These are phyloP conservation scores for Fraxinus latifolia DNA, from an alignment of 305 asterid species.

Conservation along the genomic window DNA sequence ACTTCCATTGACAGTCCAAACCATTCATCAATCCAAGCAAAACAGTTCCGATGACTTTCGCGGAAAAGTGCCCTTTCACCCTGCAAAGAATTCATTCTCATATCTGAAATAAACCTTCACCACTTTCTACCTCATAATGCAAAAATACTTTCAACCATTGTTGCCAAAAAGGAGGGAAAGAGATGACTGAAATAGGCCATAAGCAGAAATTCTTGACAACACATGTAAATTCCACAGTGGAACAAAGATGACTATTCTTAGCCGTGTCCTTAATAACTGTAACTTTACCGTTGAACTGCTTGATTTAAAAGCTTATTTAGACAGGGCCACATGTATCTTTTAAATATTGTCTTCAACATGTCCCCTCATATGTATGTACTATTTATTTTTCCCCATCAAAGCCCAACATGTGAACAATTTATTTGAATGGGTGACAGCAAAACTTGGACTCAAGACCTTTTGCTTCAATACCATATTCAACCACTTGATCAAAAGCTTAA, in stretches of 20 bases:
- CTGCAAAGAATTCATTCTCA: conserved; percentile 31
- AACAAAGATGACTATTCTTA: background rate
- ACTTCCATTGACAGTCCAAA: conserved; percentile 56
- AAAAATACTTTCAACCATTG: background rate
- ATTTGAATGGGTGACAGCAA: background rate
- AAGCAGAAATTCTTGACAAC: background rate
- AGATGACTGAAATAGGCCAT: background rate
- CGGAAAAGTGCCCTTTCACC: conserved; percentile 87
- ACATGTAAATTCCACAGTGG: background rate
- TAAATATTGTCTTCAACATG: background rate
- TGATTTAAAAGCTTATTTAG: background rate
- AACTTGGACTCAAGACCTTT: background rate
- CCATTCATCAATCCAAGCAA: conserved; percentile 93
- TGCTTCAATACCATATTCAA: background rate
- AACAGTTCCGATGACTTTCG: conserved; percentile 75
- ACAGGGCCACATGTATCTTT: no score
- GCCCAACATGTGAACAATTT: background rate
- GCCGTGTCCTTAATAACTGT: background rate
- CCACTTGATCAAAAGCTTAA: background rate
- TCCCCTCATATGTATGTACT: background rate
- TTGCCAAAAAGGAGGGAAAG: background rate
- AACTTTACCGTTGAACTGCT: background rate
- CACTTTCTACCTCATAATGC: background rate
- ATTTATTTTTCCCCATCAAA: background rate
- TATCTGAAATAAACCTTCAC: background rate